Evolutionary conservation across 257 asterid genomes (phyloP).

Genomic region (Euphrasia confusa): DNA sequence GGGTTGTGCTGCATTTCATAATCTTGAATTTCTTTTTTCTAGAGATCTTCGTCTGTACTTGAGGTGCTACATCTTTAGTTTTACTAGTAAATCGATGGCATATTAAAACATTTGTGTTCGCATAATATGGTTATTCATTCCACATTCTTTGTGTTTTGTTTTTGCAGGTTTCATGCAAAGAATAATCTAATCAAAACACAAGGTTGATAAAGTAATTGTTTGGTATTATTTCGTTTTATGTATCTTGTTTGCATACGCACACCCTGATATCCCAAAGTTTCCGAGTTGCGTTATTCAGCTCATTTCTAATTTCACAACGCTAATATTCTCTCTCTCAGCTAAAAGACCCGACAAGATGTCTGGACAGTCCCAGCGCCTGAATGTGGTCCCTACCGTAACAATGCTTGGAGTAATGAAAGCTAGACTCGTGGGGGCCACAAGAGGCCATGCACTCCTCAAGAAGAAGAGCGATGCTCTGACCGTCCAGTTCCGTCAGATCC

Average conservation of each 20-base stretch:
- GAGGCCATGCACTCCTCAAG: slow-evolving; percentile 57
- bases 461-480: slow-evolving; percentile 52
- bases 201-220: slow-evolving; percentile 10
- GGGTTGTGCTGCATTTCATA: not conserved
- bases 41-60: not conserved
- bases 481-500: slow-evolving; percentile 45
- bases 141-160: no score
- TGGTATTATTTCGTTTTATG: not conserved
- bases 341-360: slow-evolving; percentile 34
- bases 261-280: not conserved
- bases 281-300: no score
- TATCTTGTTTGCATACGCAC: not conserved
- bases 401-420: slow-evolving; percentile 51
- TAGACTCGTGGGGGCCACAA: slow-evolving; percentile 45
- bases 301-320: not conserved
- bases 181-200: not conserved
- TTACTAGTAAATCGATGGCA: not conserved
- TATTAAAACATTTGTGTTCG: not conserved
- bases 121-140: no score
- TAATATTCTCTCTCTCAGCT: slow-evolving; percentile 27
- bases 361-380: slow-evolving; percentile 48
- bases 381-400: slow-evolving; percentile 48
- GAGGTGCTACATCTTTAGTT: not conserved
- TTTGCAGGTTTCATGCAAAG: no score
- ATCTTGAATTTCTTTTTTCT: not conserved